These are phyloP conservation scores for Sporothrix phasma DNA, from an alignment of 2,329 filamentous ascomycete species.

Conservation along the genomic window DNA sequence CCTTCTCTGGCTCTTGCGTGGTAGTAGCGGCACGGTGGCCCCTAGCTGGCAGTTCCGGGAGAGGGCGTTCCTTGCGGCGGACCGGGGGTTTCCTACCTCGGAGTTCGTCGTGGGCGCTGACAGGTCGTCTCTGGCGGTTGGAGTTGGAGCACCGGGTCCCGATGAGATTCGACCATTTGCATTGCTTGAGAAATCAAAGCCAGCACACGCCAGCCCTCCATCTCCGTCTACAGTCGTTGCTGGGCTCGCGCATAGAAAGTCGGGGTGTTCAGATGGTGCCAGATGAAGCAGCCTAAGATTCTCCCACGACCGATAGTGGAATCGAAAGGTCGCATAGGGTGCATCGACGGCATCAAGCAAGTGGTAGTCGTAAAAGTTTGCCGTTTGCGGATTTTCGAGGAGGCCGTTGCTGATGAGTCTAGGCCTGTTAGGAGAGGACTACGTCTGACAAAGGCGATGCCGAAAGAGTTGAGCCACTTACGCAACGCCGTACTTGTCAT, in stretches of 20 bases:
- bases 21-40: background rate
- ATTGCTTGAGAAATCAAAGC: background rate
- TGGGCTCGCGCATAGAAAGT: background rate
- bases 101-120: background rate
- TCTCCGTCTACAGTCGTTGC: slow-evolving; percentile 44
- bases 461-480: slow-evolving; percentile 29
- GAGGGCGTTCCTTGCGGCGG: background rate
- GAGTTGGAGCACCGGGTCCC: background rate
- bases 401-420: slow-evolving; percentile 46
- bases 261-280: slow-evolving; percentile 26
- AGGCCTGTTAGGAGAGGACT: background rate
- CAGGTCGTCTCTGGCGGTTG: background rate
- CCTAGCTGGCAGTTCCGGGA: background rate
- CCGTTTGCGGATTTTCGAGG: slow-evolving; percentile 40
- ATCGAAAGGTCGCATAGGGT: slow-evolving; percentile 44
- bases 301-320: slow-evolving; percentile 46
- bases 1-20: no score
- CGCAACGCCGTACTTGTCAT: slow-evolving; percentile 44
- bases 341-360: slow-evolving; percentile 40
- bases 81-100: background rate
- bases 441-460: no score
- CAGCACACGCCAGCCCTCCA: slow-evolving; percentile 55
- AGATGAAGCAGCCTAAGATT: slow-evolving; percentile 40
- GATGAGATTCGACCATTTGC: background rate
- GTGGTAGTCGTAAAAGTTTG: slow-evolving; percentile 42